A percentile compares a stretch with the other conserved stretches of the same genome.
Conservation (phyloP, 2,329 filamentous ascomycete genomes). For the Trichothecium roseum region DNA sequence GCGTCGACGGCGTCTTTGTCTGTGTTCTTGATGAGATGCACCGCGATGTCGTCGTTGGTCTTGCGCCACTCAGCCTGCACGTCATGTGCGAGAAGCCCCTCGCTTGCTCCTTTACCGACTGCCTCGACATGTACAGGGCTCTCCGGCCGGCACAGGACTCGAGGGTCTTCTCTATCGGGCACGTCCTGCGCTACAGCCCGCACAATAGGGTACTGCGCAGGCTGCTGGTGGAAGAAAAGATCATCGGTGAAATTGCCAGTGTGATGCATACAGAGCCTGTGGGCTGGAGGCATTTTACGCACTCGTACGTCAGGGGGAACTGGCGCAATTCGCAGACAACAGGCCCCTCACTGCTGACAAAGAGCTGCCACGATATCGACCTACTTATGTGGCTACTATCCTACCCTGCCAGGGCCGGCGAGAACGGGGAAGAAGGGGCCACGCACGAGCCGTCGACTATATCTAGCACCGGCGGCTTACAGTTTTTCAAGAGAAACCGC, state of each 20-base stretch:
- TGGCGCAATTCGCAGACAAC: conserved; percentile 74
- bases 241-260: conserved; percentile 76
- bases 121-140: conserved; percentile 60
- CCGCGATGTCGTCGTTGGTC: conserved; percentile 63
- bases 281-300: conserved; percentile 91
- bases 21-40: conserved; percentile 84
- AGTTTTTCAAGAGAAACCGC: conserved; percentile 63
- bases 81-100: conserved; percentile 95
- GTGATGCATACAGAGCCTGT: conserved; percentile 90
- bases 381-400: conserved; percentile 85
- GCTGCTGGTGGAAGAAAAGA: conserved; percentile 61
- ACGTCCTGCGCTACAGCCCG: conserved; percentile 86
- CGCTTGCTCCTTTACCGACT: conserved; percentile 68
- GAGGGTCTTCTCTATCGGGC: conserved; percentile 76
- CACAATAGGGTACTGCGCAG: conserved; percentile 81
- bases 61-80: conserved; percentile 63
- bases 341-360: conserved; percentile 80
- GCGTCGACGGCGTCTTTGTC: conserved; percentile 52
- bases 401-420: conserved; percentile 45
- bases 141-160: conserved; percentile 25
- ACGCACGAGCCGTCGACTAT: conserved; percentile 68
- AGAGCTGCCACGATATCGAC: conserved; percentile 94
- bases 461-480: conserved; percentile 65
- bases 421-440: conserved; percentile 16
- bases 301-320: conserved; percentile 86